Evolutionary conservation across 805 yeast genomes (phyloP).

Genomic region (Pichia nakasei): DNA sequence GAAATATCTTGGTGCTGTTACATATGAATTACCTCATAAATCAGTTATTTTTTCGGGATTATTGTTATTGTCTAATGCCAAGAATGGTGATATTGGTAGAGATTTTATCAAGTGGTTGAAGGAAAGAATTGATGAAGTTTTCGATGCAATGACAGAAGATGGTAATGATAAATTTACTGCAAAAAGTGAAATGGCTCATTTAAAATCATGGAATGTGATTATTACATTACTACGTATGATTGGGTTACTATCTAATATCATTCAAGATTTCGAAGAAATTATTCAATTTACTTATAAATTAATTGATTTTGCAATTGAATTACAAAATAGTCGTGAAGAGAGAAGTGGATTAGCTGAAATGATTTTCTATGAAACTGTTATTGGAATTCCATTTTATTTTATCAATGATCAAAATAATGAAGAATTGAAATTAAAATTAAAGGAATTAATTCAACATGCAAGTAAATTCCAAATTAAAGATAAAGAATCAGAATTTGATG

Average conservation of each 20-base stretch:
- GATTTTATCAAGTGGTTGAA: constrained; percentile 63
- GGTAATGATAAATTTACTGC: constrained; percentile 8
- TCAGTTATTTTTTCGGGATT: constrained; percentile 62
- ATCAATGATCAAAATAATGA: constrained; percentile 19
- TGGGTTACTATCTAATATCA: constrained; percentile 54
- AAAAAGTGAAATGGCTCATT: constrained; percentile 2
- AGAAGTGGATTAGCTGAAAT: constrained; percentile 62
- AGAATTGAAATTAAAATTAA: constrained; percentile 27
- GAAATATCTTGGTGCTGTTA: constrained; percentile 56
- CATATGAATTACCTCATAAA: constrained; percentile 88
- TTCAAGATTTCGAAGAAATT: constrained; percentile 32
- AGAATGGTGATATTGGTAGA: constrained; percentile 57
- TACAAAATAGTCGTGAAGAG: constrained; percentile 33
- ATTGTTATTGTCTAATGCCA: constrained; percentile 55
- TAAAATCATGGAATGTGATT: constrained; percentile 47
- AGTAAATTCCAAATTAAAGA: constrained; percentile 12
- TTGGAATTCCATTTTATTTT: constrained; percentile 51
- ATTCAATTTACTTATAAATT: constrained; percentile 43
- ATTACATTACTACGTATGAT: constrained; percentile 67
- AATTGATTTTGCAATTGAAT: constrained; percentile 44
- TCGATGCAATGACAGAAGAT: constrained; percentile 21
- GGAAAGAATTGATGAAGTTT: constrained; percentile 46
- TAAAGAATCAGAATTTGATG: background rate
- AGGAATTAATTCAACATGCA: constrained; percentile 40
- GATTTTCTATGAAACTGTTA: constrained; percentile 49